Percentiles rank a stretch among this genome's conserved stretches.
Evolutionary conservation across 768 basidiomycete genomes (phyloP).

Genomic region (Roridomyces roridus): DNA sequence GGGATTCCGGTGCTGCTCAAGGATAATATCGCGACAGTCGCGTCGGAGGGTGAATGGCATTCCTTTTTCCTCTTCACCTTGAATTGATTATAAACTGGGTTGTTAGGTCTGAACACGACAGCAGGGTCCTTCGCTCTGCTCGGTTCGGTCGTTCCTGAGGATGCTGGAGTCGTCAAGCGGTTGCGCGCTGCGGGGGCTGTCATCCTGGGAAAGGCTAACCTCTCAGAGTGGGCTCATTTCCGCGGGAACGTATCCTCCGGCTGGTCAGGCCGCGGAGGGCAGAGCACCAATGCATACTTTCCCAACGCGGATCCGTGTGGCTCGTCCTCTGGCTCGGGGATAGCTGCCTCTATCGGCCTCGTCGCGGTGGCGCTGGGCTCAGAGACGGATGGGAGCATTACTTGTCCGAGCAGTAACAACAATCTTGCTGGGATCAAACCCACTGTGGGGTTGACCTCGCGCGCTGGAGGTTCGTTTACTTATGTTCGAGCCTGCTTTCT

Average conservation of each 20-base stretch:
- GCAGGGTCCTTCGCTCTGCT: constrained; percentile 52
- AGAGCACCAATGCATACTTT: constrained; percentile 56
- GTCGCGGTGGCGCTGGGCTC: constrained; percentile 54
- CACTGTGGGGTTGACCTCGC: constrained; percentile 63
- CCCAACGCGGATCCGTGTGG: constrained; percentile 61
- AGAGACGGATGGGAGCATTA: constrained; percentile 63
- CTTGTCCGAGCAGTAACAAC: constrained; percentile 56
- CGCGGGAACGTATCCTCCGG: constrained; percentile 53
- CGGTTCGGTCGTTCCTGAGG: constrained; percentile 49
- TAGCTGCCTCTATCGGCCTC: constrained; percentile 58
- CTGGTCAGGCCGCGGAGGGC: constrained; percentile 64
- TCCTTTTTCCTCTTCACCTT: too few relatives aligned
- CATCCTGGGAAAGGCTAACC: constrained; percentile 59
- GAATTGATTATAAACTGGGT: too few relatives aligned
- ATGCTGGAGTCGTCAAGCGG: constrained; percentile 51
- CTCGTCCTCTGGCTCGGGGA: constrained; percentile 65
- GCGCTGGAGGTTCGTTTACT: constrained; percentile 61
- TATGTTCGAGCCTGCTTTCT: too few relatives aligned
- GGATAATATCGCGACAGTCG: constrained; percentile 56
- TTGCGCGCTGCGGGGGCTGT: constrained; percentile 51
- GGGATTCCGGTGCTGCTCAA: constrained; percentile 62
- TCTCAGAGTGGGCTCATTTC: constrained; percentile 60
- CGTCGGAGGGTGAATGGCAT: constrained; percentile 53
- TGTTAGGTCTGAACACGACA: constrained; percentile 56
- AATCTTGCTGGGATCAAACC: constrained; percentile 68